Evolutionary conservation across 345 rosid genomes (phyloP).

Genomic region (Clausena lansium): DNA sequence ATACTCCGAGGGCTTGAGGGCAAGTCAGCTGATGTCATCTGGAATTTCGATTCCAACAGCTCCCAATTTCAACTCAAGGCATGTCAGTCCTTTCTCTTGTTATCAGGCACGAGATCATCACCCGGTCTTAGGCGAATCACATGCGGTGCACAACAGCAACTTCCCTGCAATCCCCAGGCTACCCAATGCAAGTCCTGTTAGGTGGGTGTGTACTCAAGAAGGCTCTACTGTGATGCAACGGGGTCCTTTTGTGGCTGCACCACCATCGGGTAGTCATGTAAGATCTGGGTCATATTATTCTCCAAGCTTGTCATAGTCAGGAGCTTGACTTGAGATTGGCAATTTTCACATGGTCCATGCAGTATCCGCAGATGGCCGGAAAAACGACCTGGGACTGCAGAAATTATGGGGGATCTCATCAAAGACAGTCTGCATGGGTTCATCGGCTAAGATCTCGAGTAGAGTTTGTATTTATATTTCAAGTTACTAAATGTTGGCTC

Average conservation of each 20-base stretch:
- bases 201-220: constrained; percentile 42
- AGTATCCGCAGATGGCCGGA: constrained; percentile 1
- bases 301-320: constrained; percentile 39
- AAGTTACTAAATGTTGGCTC: constrained; percentile 19
- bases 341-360: constrained; percentile 6
- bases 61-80: constrained; percentile 23
- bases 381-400: constrained; percentile 18
- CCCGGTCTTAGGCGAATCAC: constrained; percentile 22
- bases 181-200: constrained; percentile 33
- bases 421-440: constrained; percentile 16
- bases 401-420: constrained; percentile 18
- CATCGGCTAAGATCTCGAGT: constrained; percentile 15
- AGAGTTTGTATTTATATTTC: constrained; percentile 27
- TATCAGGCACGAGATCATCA: constrained; percentile 34
- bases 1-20: constrained; percentile 25
- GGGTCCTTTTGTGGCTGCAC: constrained; percentile 29
- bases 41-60: constrained; percentile 25
- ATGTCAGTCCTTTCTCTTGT: constrained; percentile 23
- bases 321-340: constrained; percentile 9
- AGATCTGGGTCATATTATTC: constrained; percentile 39
- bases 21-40: constrained; percentile 20
- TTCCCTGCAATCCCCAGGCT: constrained; percentile 24
- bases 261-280: constrained; percentile 34
- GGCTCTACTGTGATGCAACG: constrained; percentile 34
- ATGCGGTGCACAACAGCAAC: constrained; percentile 13